These are phyloP conservation scores for Zizania latifolia DNA, from an alignment of 176 grass and related monocot species.

Conservation along the genomic window DNA sequence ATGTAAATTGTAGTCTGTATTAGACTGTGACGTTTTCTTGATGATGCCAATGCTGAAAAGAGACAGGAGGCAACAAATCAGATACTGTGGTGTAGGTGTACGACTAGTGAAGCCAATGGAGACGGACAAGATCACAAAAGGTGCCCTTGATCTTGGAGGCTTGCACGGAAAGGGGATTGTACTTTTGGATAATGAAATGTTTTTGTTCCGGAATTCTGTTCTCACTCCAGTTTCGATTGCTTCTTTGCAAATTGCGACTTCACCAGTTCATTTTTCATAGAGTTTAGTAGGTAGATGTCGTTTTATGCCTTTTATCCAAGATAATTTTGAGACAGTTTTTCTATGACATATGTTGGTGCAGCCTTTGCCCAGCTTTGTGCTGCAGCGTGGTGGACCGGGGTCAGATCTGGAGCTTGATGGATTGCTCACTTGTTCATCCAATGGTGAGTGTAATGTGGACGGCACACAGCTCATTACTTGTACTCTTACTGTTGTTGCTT, in stretches of 20 bases:
- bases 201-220: not conserved
- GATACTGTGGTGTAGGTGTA: not conserved
- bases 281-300: not conserved
- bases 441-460: constrained; percentile 28
- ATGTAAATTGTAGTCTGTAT: not conserved
- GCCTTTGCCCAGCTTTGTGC: constrained; percentile 35
- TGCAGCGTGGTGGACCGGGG: not conserved
- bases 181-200: not conserved
- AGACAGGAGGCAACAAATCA: constrained; percentile 3
- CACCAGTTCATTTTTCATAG: not conserved
- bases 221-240: not conserved
- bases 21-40: not conserved
- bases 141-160: not conserved
- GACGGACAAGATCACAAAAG: not conserved
- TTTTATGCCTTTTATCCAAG: not conserved
- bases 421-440: constrained; percentile 19
- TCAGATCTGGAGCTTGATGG: constrained; percentile 22
- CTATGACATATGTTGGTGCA: constrained; percentile 10
- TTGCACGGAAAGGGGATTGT: not conserved
- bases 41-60: not conserved
- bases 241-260: not conserved
- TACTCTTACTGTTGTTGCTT: not conserved
- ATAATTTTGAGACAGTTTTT: not conserved
- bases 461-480: not conserved
- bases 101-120: not conserved